These are phyloP conservation scores for Xylariaceae sp. DNA, from an alignment of 2,329 filamentous ascomycete species.

Conservation along the genomic window DNA sequence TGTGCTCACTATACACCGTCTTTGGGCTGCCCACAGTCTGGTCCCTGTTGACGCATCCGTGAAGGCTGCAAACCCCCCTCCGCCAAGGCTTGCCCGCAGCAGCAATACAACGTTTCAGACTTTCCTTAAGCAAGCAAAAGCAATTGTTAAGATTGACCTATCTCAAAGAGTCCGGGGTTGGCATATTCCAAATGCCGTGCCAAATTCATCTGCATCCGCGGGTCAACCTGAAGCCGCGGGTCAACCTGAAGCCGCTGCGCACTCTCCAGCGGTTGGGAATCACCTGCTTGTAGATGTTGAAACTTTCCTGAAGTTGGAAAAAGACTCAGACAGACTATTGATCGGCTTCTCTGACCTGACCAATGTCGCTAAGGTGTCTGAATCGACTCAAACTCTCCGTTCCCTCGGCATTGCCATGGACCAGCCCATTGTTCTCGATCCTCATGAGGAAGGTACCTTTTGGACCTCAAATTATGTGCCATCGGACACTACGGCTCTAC, in stretches of 20 bases:
- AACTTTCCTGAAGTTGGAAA: conserved; percentile 56
- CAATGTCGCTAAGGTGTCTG: conserved; percentile 62
- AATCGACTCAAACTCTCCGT: conserved; percentile 63
- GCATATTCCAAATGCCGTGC: conserved; percentile 51
- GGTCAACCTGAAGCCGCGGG: conserved; percentile 18
- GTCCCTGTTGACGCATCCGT: conserved; percentile 52
- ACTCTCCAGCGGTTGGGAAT: conserved; percentile 31
- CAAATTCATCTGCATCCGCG: conserved; percentile 29
- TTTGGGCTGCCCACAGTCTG: conserved; percentile 58
- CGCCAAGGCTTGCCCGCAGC: conserved; percentile 65
- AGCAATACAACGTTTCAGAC: conserved; percentile 62
- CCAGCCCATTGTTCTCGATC: conserved; percentile 77
- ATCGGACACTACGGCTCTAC: conserved; percentile 30
- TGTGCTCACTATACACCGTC: conserved; percentile 75
- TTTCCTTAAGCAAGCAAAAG: conserved; percentile 74
- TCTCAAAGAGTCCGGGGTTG: conserved; percentile 73
- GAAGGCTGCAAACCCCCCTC: conserved; percentile 55
- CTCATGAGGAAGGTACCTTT: conserved; percentile 56
- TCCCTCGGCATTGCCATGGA: conserved; percentile 64
- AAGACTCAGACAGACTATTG: conserved; percentile 58
- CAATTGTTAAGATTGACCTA: conserved; percentile 58
- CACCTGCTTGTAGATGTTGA: conserved; percentile 55
- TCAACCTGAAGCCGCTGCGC: conserved; percentile 22
- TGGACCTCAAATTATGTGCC: conserved; percentile 49
- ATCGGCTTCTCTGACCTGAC: conserved; percentile 65